Evolutionary conservation across 2,329 filamentous ascomycete genomes (phyloP).

Genomic region (Trichoderma guizhouense): DNA sequence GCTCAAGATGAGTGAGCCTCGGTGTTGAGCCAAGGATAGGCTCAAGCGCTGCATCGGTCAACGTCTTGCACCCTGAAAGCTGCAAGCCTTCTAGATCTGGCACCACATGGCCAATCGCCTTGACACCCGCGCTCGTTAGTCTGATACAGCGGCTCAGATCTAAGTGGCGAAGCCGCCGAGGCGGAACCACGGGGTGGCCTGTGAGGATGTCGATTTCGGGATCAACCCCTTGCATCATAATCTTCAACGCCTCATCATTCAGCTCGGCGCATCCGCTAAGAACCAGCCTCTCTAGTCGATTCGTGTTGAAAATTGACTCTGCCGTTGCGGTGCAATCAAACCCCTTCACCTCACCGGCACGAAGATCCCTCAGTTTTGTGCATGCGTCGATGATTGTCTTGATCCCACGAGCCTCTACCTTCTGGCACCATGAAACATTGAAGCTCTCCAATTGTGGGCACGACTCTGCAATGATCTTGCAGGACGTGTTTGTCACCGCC

Average conservation of each 20-base stretch:
- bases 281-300: conserved; percentile 77
- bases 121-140: conserved; percentile 71
- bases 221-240: conserved; percentile 71
- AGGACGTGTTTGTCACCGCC: conserved; percentile 76
- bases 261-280: conserved; percentile 77
- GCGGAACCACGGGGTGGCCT: conserved; percentile 69
- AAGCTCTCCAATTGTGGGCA: conserved; percentile 80
- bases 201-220: conserved; percentile 80
- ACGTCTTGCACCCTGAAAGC: conserved; percentile 69
- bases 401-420: conserved; percentile 75
- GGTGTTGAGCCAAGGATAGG: conserved; percentile 72
- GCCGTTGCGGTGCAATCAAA: conserved; percentile 74
- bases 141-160: conserved; percentile 76
- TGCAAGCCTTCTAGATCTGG: conserved; percentile 80
- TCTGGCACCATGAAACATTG: conserved; percentile 90
- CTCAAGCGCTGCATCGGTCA: conserved; percentile 71
- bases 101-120: conserved; percentile 67
- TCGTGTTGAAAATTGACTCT: conserved; percentile 70
- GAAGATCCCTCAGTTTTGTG: conserved; percentile 69
- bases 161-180: conserved; percentile 75
- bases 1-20: conserved; percentile 76
- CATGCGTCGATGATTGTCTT: conserved; percentile 71
- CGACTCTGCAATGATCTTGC: conserved; percentile 78
- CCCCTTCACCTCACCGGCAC: conserved; percentile 76
- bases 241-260: conserved; percentile 68